Percentiles rank a stretch among this genome's conserved stretches.
Conservation (phyloP, 1,284 basidiomycete genomes). For the Austroboletus novae-zelandiae region DNA sequence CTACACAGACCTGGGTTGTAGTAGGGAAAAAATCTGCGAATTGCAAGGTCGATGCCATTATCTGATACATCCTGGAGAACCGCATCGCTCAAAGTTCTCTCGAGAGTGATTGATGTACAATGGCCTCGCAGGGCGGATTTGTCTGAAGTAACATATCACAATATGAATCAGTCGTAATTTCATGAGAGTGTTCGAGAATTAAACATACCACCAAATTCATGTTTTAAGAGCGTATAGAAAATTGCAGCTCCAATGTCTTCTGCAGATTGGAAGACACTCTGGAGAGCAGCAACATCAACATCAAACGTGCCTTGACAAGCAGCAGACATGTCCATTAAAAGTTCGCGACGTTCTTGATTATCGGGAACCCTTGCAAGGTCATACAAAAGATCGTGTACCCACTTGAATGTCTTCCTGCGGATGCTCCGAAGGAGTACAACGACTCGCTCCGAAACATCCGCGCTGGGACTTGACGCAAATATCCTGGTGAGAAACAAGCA, state of each 20-base stretch:
- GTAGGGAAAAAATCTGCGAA: slow-evolving; percentile 32
- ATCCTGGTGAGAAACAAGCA: background rate
- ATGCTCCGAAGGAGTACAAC: background rate
- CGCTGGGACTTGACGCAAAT: background rate
- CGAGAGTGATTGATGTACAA: background rate
- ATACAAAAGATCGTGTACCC: background rate
- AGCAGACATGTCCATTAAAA: background rate
- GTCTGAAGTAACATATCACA: too few species aligned
- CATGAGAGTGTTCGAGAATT: too few species aligned
- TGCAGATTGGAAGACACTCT: background rate
- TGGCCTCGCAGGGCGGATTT: too few species aligned
- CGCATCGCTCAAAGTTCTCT: background rate
- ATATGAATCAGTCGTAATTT: too few species aligned
- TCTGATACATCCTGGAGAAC: slow-evolving; percentile 2
- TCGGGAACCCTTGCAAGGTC: background rate
- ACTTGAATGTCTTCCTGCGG: background rate
- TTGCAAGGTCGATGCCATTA: slow-evolving; percentile 32
- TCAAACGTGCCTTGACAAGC: background rate
- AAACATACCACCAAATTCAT: background rate
- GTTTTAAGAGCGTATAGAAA: background rate
- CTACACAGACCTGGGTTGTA: background rate
- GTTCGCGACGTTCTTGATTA: background rate
- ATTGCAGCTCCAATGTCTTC: background rate
- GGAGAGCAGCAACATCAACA: background rate
- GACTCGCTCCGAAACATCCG: background rate